Evolutionary conservation across 169 alveolate species (phyloP).

Genomic region (Amoebophrya sp.): DNA sequence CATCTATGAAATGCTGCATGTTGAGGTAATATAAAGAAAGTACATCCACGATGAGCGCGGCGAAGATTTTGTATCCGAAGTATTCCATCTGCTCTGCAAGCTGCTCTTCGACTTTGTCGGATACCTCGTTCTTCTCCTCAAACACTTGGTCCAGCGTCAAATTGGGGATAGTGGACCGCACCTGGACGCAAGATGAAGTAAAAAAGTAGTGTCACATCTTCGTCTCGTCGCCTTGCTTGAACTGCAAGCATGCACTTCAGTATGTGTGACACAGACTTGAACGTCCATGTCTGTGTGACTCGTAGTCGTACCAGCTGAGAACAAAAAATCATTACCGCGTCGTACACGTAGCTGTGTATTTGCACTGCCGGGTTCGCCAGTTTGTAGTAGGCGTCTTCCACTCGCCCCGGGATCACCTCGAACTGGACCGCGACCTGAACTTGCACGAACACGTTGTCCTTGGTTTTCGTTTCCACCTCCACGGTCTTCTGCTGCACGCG

Average conservation of each 20-base stretch:
- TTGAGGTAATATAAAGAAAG: background rate
- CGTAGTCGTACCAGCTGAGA: too few species aligned
- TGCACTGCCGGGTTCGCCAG: background rate
- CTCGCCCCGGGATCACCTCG: background rate
- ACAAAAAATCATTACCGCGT: background rate
- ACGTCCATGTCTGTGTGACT: too few species aligned
- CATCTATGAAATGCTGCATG: too few species aligned
- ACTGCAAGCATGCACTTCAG: too few species aligned
- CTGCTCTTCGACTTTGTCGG: background rate
- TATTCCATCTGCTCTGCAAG: background rate
- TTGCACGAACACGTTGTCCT: background rate
- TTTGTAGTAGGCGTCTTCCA: slow-evolving; percentile 1
- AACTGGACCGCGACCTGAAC: background rate
- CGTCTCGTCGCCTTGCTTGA: too few species aligned
- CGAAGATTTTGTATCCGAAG: slow-evolving; percentile 18
- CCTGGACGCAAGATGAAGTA: too few species aligned
- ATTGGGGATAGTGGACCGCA: slow-evolving; percentile 21
- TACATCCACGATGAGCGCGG: slow-evolving; percentile 17
- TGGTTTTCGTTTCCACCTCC: background rate
- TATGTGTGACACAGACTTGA: too few species aligned
- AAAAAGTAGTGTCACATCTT: too few species aligned
- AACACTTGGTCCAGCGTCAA: slow-evolving; percentile 21
- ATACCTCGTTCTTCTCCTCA: slow-evolving; percentile 22
- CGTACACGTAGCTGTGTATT: background rate
- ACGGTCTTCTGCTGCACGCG: background rate